These are phyloP conservation scores for Polyplosphaeria fusca DNA, from an alignment of 495 filamentous ascomycete genomes.

Conservation along the genomic window DNA sequence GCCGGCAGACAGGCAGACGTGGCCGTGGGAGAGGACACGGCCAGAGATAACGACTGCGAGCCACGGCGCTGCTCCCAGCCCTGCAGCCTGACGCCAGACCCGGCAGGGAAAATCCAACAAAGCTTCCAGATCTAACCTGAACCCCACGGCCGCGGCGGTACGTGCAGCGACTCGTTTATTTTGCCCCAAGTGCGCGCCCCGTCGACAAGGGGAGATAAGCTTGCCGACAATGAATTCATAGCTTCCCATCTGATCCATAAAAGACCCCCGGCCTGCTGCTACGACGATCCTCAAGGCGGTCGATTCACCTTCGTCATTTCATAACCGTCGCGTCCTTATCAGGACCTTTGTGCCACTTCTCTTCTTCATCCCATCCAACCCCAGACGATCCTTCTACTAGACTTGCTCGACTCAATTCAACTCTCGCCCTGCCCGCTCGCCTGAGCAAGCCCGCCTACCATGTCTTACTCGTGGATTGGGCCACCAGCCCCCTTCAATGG, in stretches of 20 bases:
- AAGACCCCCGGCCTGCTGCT: conserved; percentile 21
- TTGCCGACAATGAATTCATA: conserved; percentile 4
- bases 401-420: neutral
- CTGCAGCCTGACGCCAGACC: neutral
- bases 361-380: neutral
- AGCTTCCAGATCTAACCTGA: conserved; percentile 22
- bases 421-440: neutral
- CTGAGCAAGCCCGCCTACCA: conserved; percentile 16
- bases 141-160: conserved; percentile 27
- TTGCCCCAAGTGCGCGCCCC: conserved; percentile 19
- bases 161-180: conserved; percentile 24
- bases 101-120: conserved; percentile 22
- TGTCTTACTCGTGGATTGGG: conserved; percentile 83
- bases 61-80: conserved; percentile 11
- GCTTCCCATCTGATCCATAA: conserved; percentile 22
- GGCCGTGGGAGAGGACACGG: neutral
- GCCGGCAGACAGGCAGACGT: neutral
- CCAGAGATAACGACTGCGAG: neutral
- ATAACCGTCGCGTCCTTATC: conserved; percentile 13
- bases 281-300: conserved; percentile 15
- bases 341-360: conserved; percentile 8
- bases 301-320: conserved; percentile 14
- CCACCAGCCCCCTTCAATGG: conserved; percentile 71
- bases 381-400: conserved; percentile 11
- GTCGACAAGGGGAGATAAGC: conserved; percentile 29